A percentile compares a stretch with the other conserved stretches of the same genome.
phyloP scores from a whole-genome alignment of 305 asterid species.

The Nicotiana rustica region DNA sequence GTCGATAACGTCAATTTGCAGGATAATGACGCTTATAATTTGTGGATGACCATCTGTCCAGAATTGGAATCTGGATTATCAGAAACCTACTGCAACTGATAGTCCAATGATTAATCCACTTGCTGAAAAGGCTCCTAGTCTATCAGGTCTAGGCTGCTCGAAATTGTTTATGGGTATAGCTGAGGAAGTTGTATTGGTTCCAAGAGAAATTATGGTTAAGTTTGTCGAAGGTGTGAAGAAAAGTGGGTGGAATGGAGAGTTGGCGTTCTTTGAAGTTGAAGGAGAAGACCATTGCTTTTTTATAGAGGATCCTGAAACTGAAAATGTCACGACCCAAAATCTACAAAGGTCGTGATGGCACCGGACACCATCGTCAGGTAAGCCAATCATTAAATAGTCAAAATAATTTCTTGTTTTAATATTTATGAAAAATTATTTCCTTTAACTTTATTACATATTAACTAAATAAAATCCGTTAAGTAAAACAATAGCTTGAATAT shows the following conservation, averaged over 20 bases:
- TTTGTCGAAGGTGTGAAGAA: conserved; percentile 27
- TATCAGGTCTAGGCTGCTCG: conserved; percentile 17
- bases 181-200: conserved; percentile 41
- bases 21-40: neutral
- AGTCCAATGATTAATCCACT: conserved; percentile 43
- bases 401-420: too few relatives aligned
- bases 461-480: too few relatives aligned
- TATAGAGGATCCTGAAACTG: neutral
- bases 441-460: too few relatives aligned
- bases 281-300: conserved; percentile 13
- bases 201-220: conserved; percentile 12
- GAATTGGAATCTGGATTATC: neutral
- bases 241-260: conserved; percentile 41
- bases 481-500: too few relatives aligned
- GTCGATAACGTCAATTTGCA: conserved; percentile 5
- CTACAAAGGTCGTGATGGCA: too few relatives aligned
- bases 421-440: too few relatives aligned
- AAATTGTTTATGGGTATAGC: conserved; percentile 34
- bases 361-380: too few relatives aligned
- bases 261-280: conserved; percentile 5
- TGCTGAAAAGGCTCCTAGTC: conserved; percentile 17
- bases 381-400: too few relatives aligned
- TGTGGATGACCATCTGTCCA: conserved; percentile 11
- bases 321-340: neutral
- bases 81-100: conserved; percentile 2